Base-by-base conservation (phyloP, 495 filamentous ascomycete species). In the Xylaria venustula region DNA sequence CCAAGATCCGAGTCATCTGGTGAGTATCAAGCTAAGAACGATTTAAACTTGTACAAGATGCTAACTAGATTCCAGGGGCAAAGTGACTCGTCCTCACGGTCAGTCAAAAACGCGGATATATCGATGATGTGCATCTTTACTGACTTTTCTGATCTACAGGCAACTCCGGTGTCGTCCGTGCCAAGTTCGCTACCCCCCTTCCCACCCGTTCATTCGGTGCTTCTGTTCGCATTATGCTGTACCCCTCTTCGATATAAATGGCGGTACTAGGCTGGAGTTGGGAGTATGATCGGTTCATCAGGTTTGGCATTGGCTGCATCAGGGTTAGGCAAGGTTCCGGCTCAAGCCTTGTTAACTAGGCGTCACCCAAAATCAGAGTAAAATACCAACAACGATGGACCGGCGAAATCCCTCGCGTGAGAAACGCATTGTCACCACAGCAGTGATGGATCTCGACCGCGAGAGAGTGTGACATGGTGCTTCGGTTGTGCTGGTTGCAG, bases 1-100 rank as follows among this genome's bases (percentile, higher is more conserved):
- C 92, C 75, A 97, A 98, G 86, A 92, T 98, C 78, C 83, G 93
- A 73, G 93, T 97, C 64, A 98, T 98, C 81, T 98, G 95, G 94
- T 60, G 57, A 52, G 57, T 52, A 20, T 22, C 11, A 1, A 50
- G 3, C 7, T 4, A 3, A 17, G 17, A 2, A 32, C 30, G 11
- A 40, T 36, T 23, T 2, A 36, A 23, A 30, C 19, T 32, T 17
- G 11, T 23, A 17, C 2, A n/a, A n/a, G 49, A 51, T 32, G 57
- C 57, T 60, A 60, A 60, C 47, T n/a, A 11, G 2, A 8, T 32
- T 9, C 22, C 25, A 60, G 57, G 58, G 95, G 95, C 79, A 98
- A 96, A 85, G 86, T 98, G 72, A 96, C 92, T 71, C 85, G 91
- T 71, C 87, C 91, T 74, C 93, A 98, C 79, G 94, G 91, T 93